These are phyloP conservation scores for Naegleria fowleri DNA, from an alignment of 208 protist genomes.

Conservation along the genomic window DNA sequence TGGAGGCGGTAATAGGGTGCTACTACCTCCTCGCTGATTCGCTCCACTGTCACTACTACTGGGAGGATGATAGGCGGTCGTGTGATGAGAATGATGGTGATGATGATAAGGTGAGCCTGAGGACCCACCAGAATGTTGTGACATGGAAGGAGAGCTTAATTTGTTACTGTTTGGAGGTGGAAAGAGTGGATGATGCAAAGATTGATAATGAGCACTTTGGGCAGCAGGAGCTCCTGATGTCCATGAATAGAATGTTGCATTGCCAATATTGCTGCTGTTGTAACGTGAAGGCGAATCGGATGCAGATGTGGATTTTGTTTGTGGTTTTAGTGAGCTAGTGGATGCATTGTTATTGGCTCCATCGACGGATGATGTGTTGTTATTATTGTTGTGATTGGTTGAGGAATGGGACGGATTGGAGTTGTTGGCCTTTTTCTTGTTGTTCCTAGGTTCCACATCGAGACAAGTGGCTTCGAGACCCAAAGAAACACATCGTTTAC, in stretches of 20 bases:
- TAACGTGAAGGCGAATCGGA: too few species aligned
- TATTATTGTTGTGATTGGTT: neutral
- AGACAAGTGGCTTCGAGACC: constrained; percentile 3
- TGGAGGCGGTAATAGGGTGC: neutral
- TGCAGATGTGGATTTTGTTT: too few species aligned
- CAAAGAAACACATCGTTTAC: neutral
- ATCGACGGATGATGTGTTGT: too few species aligned
- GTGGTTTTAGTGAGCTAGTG: too few species aligned
- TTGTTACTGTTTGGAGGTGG: neutral
- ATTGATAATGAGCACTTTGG: neutral
- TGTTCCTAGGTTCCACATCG: constrained; percentile 14
- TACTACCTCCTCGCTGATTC: neutral
- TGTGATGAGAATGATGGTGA: neutral
- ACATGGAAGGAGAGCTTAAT: neutral
- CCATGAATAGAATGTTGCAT: neutral
- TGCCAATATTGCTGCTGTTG: too few species aligned
- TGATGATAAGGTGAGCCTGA: neutral
- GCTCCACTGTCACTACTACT: too few species aligned
- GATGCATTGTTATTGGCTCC: too few species aligned
- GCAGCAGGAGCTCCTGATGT: neutral
- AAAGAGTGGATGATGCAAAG: neutral
- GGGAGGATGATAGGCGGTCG: neutral
- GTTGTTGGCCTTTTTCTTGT: neutral
- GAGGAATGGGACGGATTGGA: neutral
- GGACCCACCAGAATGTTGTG: neutral